Base-by-base conservation (phyloP, 768 basidiomycete species). In the Zangia roseola region DNA sequence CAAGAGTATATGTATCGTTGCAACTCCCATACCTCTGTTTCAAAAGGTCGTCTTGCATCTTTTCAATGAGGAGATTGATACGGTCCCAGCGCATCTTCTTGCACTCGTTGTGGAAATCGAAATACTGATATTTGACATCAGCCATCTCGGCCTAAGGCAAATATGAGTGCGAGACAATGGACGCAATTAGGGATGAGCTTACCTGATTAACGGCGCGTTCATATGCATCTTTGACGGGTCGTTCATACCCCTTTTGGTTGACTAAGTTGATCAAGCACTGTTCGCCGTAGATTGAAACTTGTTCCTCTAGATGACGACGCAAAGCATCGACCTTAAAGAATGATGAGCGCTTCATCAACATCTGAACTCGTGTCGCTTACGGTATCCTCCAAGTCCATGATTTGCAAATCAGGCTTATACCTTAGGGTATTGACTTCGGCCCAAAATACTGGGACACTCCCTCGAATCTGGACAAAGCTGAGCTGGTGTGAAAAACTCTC, bases 41-140 rank as follows among this genome's bases (percentile, higher is more conserved):
- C 35, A 74, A 67, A 28, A 94, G 69, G 54, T 90, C 86, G 25
- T 86, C 80, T 56, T 84, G 77, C 42, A 97, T 64, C 46, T 77
- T 74, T 53, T 92, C 90, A 37, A 94, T 79, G 34, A 99, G 76
- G 14, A 92, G 66, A 45, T 81, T 81, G 54, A 99, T 91, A 39
- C 94, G 82, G 64, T 99, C 92, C 84, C 92, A 99, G 35, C 91
- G 85, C 87, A 98, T 91, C 41, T 88, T 78, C 63, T 83, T 88
- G 75, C 94, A 97, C 68, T 98, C 94, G 52, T 80, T 84, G 66
- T 97, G 95, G 74, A 99, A 99, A 63, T 99, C 97, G 60, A 97
- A 99, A 71, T 97, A 97, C 55, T 88, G 77, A 62, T 99, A 99
- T 59, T 82, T 83, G 34, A 90, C 84, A 26, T 83, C 75, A 5